Evolutionary conservation across 352 stramenopile genomes (phyloP).

Genomic region (Pythium dissimile): DNA sequence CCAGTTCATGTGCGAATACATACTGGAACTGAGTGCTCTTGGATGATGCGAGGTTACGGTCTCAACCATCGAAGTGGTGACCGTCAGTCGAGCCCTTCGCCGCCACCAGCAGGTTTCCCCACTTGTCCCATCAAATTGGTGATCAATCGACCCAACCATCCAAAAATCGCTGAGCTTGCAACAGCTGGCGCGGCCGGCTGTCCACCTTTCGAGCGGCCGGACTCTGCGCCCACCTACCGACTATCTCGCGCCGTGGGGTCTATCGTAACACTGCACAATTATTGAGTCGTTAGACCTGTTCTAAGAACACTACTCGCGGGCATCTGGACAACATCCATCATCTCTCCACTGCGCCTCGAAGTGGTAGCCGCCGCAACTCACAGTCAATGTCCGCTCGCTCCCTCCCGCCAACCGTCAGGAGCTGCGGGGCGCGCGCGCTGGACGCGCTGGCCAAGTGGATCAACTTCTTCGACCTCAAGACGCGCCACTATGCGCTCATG

Average conservation of each 20-base stretch:
- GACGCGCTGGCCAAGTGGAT: conserved; percentile 53
- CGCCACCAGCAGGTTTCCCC: conserved; percentile 1
- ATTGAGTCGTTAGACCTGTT: too few species aligned
- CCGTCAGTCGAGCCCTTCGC: background rate
- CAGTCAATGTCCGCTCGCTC: too few species aligned
- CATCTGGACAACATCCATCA: too few species aligned
- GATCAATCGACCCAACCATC: too few species aligned
- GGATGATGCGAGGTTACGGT: too few species aligned
- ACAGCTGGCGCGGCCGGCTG: background rate
- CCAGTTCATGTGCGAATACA: too few species aligned
- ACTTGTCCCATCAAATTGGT: background rate
- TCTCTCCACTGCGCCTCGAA: too few species aligned
- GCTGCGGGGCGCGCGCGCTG: conserved; percentile 5
- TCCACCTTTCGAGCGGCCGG: background rate
- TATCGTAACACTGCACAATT: too few species aligned
- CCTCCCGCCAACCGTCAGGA: too few species aligned
- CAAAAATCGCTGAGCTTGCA: background rate
- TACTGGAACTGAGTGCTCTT: too few species aligned
- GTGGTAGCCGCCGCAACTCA: too few species aligned
- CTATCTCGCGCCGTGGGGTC: background rate
- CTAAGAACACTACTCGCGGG: too few species aligned
- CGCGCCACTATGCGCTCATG: conserved; percentile 46
- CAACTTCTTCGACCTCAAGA: conserved; percentile 70
- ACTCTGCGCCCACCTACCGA: background rate
- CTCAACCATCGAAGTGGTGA: background rate